Conservation (phyloP, 345 rosid species). For the Eucalyptus pauciflora region DNA sequence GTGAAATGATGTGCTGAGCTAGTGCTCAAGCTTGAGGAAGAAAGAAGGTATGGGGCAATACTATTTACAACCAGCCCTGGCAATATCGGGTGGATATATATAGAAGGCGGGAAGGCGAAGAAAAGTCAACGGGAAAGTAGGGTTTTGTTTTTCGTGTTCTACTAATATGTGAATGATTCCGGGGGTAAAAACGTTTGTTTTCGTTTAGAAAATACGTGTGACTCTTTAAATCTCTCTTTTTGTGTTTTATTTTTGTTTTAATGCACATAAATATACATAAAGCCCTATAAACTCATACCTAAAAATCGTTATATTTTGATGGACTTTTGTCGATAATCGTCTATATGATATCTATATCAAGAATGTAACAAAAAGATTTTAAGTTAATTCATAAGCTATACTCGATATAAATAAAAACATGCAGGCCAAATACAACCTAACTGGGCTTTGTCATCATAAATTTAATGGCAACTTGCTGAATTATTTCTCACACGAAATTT, state of each 20-base stretch:
- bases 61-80: background rate
- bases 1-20: background rate
- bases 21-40: background rate
- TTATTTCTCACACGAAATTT: background rate
- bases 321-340: background rate
- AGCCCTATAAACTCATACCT: background rate
- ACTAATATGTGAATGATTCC: background rate
- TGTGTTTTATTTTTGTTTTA: background rate
- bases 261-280: background rate
- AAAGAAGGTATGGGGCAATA: background rate
- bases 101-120: background rate
- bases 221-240: background rate
- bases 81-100: background rate
- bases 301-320: background rate
- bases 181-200: background rate
- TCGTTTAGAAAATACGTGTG: background rate
- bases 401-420: too few relatives aligned
- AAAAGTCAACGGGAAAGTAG: background rate
- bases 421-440: too few relatives aligned
- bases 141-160: background rate
- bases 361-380: too few relatives aligned
- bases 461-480: background rate
- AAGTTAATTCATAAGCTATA: background rate
- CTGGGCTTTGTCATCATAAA: background rate
- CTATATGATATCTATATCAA: too few relatives aligned